Conservation (phyloP, 768 basidiomycete genomes). For the Leccinellum albellum region DNA sequence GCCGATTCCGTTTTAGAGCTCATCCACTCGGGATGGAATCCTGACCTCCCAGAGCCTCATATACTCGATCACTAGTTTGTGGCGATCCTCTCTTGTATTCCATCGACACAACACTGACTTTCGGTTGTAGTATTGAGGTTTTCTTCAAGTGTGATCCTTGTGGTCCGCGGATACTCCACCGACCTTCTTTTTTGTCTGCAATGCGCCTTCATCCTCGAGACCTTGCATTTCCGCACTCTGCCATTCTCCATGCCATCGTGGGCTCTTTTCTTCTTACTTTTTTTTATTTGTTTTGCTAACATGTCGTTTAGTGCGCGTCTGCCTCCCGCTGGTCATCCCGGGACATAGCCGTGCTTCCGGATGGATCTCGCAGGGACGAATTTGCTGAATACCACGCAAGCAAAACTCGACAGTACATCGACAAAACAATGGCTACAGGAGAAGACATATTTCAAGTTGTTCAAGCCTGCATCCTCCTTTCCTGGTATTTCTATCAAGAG, state of each 20-base stretch:
- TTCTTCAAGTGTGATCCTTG: constrained; percentile 91
- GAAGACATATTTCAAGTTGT: constrained; percentile 83
- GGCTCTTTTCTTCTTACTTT: constrained; percentile 17
- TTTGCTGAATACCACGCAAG: constrained; percentile 86
- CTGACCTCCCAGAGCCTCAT: constrained; percentile 75
- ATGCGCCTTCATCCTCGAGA: constrained; percentile 79
- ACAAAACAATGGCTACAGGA: constrained; percentile 86
- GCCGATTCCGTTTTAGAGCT: constrained; percentile 61
- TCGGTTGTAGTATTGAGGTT: constrained; percentile 60
- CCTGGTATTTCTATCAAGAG: constrained; percentile 91
- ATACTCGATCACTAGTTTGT: constrained; percentile 74
- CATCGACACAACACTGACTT: constrained; percentile 11
- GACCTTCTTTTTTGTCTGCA: constrained; percentile 73
- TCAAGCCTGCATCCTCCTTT: constrained; percentile 82
- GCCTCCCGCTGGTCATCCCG: constrained; percentile 81
- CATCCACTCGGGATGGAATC: constrained; percentile 77
- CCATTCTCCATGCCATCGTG: constrained; percentile 89
- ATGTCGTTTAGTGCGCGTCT: constrained; percentile 59
- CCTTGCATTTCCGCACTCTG: constrained; percentile 82
- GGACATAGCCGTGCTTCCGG: constrained; percentile 60
- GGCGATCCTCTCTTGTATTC: constrained; percentile 5
- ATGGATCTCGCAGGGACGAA: constrained; percentile 75
- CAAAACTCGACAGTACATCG: constrained; percentile 85
- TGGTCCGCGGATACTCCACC: constrained; percentile 79
- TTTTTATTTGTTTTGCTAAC: constrained; percentile 10